Evolutionary conservation across 768 basidiomycete genomes (phyloP), one percentile per base, ranked within the genome.

Genomic region (Pleurotus pulmonarius): DNA sequence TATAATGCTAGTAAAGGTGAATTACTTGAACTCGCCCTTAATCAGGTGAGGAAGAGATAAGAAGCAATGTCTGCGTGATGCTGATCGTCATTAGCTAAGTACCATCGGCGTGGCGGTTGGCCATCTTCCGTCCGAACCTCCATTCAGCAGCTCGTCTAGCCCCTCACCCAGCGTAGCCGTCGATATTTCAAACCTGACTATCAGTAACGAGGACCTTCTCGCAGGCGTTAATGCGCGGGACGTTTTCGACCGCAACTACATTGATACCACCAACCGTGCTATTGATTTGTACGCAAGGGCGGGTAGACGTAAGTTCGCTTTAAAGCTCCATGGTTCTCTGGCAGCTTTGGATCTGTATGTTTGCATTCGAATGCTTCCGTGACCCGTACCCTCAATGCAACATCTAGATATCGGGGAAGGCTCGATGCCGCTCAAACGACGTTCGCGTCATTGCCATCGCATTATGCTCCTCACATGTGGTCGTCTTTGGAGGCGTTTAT

Each of bases 291-390:
- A 93, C 63, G 87, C 84, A 49, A 86, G 83, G 60, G 87, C 88
- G n/a, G 88, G 87, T 15, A 83, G 94, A 44, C 80, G 87, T 48
- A 90, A 96, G 64, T 92, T 89, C 65, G 94, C 93, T 8, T 73
- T 95, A 37, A 89, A 88, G 62, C 71, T 98, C 48, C 90, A 94
- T 59, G 92, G 90, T 1, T 87, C 82, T 63, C 75, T 98, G 13
- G 96, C 94, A 3, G 91, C 90, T 13, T 80, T 98, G 38, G 94
- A 98, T 61, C 69, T 88, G 96, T 98, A 74, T 60, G 93, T 73
- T 25, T 20, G 16, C 55, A 59, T 34, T 5, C n/a, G n/a, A 15
- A 34, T 20, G 29, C 11, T 34, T 9, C 49, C 11, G 16, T 26
- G 24, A 39, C 26, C 16, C 39, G n/a, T 56, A 26, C 49, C 20